Percentiles rank a stretch among this genome's conserved stretches.
Evolutionary conservation across 2,329 filamentous ascomycete species (phyloP).

Genomic region (Periglandula ipomoeae): DNA sequence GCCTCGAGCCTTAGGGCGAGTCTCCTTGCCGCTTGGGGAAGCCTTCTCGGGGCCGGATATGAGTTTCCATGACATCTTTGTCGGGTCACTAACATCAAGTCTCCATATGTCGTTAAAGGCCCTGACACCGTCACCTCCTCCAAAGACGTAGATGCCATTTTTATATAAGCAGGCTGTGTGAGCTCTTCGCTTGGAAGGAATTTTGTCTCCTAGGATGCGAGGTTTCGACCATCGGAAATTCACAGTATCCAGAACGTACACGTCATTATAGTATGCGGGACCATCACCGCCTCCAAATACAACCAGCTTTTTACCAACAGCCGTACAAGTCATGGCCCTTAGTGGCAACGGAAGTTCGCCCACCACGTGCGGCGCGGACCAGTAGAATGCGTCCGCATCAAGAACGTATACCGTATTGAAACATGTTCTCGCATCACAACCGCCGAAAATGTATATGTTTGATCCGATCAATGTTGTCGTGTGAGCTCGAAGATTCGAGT

Average conservation of each 20-base stretch:
- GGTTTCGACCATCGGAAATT: constrained; percentile 60
- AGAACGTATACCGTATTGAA: constrained; percentile 63
- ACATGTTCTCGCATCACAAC: constrained; percentile 56
- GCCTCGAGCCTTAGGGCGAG: constrained; percentile 52
- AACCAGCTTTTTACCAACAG: constrained; percentile 60
- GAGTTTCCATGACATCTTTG: constrained; percentile 60
- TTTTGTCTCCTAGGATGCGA: constrained; percentile 46
- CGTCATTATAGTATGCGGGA: constrained; percentile 62
- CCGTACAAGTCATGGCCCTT: constrained; percentile 63
- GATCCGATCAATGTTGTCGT: constrained; percentile 58
- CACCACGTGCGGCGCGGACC: constrained; percentile 54
- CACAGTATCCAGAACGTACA: constrained; percentile 62
- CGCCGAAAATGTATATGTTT: constrained; percentile 60
- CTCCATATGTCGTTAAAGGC: constrained; percentile 65
- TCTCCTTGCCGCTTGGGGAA: constrained; percentile 22
- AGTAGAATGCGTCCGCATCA: constrained; percentile 62
- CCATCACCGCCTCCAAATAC: constrained; percentile 63
- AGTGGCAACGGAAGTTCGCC: constrained; percentile 57
- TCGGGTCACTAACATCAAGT: constrained; percentile 57
- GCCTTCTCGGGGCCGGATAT: constrained; percentile 41
- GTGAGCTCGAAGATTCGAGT: constrained; percentile 55
- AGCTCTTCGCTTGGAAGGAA: constrained; percentile 53
- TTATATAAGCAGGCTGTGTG: constrained; percentile 65
- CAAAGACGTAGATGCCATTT: constrained; percentile 64
- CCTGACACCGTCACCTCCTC: constrained; percentile 60